Base-by-base conservation (phyloP, 176 grass and related monocot genomes). In the Avena eriantha region DNA sequence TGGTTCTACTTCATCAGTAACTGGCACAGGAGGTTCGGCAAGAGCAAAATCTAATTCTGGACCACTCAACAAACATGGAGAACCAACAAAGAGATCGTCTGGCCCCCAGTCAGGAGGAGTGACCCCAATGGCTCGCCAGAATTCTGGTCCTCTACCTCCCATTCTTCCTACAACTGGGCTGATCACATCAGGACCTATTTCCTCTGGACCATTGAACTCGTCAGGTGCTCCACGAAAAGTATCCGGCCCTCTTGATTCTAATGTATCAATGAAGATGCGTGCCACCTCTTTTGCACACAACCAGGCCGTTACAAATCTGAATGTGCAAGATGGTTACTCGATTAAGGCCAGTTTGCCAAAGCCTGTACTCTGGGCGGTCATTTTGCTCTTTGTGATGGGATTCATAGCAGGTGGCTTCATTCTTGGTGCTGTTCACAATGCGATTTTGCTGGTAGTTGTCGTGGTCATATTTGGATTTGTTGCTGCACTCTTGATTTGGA, bases 1-100 rank as follows among this genome's bases (percentile, higher is more conserved):
- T 78, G 86, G 90, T 80, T 87, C 86, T 80, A 85, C 91, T 91
- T 91, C 89, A 23, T 91, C 92, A 21, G 80, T 51, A 19, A 83
- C 88, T 76, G 90, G 93, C 0, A 69, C 86, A 85, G 90, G 93
- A 63, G 90, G 90, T 51, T 85, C 88, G 18, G 87, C 86, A 50
- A 98, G 90, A 77, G 89, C 89, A 73, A 99, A 99, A 80, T 96
- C 97, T 83, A 96, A 89, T 73, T 99, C 97, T 73, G 97, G 97
- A 39, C 97, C 97, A 7, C 89, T 96, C 65, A 96, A 92, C 80
- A 99, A 90, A 79, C 93, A 98, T 73, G 93, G 91, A 76, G 95
- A 98, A 74, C 86, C 91, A 16, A 61, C 51, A 57, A 99, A 94
- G 84, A 88, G 83, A 36, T 83, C 84, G 4, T 99, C 97, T 80